Conservation (phyloP, 208 protist genomes). For the Crithidia fasciculata region DNA sequence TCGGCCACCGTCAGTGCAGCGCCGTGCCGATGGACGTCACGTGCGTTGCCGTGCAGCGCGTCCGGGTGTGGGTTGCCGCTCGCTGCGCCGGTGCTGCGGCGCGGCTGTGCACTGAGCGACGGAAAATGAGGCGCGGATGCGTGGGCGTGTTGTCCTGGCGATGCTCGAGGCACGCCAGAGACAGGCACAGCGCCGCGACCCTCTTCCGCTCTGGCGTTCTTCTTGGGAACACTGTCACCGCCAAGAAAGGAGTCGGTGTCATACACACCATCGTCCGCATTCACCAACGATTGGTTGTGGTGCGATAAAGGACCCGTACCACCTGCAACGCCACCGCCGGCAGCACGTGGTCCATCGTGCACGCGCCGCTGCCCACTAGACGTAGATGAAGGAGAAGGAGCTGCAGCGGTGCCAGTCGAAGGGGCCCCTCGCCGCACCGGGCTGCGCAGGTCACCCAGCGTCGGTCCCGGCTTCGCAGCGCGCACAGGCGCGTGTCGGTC, state of each 20-base stretch:
- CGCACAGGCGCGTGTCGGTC: neutral
- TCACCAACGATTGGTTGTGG: neutral
- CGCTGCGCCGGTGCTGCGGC: neutral
- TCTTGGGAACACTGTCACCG: constrained; percentile 7
- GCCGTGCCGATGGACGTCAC: neutral
- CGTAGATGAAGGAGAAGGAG: neutral
- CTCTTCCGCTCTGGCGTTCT: constrained; percentile 12
- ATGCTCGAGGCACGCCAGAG: neutral
- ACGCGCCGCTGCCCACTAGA: neutral
- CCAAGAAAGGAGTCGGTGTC: constrained; percentile 24
- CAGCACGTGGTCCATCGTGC: neutral
- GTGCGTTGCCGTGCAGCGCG: neutral
- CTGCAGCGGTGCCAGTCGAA: neutral
- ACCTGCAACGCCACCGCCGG: neutral
- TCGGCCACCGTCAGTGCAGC: constrained; percentile 5
- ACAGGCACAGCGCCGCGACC: neutral
- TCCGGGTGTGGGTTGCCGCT: neutral
- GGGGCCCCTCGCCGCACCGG: neutral
- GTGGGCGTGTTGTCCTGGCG: neutral
- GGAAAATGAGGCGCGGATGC: neutral
- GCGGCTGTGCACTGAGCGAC: neutral
- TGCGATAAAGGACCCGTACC: neutral
- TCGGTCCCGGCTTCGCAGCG: neutral
- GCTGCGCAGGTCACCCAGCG: neutral
- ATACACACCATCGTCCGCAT: constrained; percentile 6